Evolutionary conservation across 2,329 filamentous ascomycete genomes (phyloP), one percentile per base, ranked within the genome.

Genomic region (Lasiodiplodia sp.): DNA sequence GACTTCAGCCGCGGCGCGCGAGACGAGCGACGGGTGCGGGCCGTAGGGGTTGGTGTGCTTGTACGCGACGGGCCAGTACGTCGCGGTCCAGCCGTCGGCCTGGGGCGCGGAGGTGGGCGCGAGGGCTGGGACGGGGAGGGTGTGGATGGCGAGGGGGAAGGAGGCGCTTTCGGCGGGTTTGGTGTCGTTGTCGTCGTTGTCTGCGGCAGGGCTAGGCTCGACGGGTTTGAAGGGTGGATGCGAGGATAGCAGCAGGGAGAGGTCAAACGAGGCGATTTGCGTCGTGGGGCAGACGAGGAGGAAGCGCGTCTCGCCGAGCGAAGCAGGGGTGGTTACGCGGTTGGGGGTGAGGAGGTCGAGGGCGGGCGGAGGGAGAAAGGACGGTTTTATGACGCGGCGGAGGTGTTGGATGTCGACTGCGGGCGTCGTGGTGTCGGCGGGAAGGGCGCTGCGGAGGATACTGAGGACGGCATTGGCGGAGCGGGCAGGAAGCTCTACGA

Each of bases 31-130:
- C 70, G 92, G 92, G 76, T 96, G 93, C 21, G 93, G 92, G 4
- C 93, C 93, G 69, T 94, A 92, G 2, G 92, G 92, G 75, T 96
- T 96, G 72, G 91, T 94, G 82, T 94, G 94, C 71, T 92, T 91
- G 81, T 96, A 96, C 60, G 94, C 88, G 1, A 90, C 91, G 14
- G 93, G 93, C 93, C 93, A 96, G 78, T 93, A 95, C 73, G 90
- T 86, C 40, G 87, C 83, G 31, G 89, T 91, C 92, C 92, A 96
- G 76, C 88, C 83, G 31, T 87, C 87, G 10, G 93, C 92, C 78
- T 95, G 92, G 49, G 90, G 85, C 72, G 90, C 87, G 3, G 91
- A 94, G 5, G 90, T 93, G 2, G 93, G 93, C 28, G 92, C 86
- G 55, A 93, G 82, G 31, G 91, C 83, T 7, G 93, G 93, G 14